Evolutionary conservation across 2,329 filamentous ascomycete genomes (phyloP), one percentile per base, ranked within the genome.

Genomic region (Trichophyton verrucosum): DNA sequence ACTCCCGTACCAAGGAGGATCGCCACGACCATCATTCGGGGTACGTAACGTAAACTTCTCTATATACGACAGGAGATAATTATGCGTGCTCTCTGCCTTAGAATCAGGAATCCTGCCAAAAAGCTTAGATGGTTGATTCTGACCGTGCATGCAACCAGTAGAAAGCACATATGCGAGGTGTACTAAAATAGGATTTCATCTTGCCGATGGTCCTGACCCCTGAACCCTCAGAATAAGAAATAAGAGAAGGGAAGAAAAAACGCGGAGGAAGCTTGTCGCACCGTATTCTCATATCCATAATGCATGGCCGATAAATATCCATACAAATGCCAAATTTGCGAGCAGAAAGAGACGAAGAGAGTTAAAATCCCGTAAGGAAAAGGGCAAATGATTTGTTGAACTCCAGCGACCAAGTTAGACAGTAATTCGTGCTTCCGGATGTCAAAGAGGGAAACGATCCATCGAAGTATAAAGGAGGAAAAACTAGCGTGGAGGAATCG

Each of bases 41-140:
- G 27, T 53, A 53, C 49, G 49, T 53, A 53, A 30, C 27, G n/a
- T 30, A n/a, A 33, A 53, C 24, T 53, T 53, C 24, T n/a, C 22
- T 13, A 27, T 53, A 27, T 53, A 30, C 22, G 49, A 53, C 22
- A n/a, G 49, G 13, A 53, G 27, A 24, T 15, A 30, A 22, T 17
- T 17, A 13, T 53, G 49, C 6, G 9, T 11, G 27, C 27, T 33
- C 15, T 53, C 24, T 33, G 49, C 49, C 49, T 27, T 53, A n/a
- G 44, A 20, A 53, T 53, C 49, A 15, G 49, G 49, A 47, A 53
- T 53, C 49, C 49, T 53, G 27, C 49, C 49, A 53, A 53, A 53
- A 53, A 53, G 49, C 49, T 53, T 53, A 53, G 49, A 22, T 30
- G 49, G n/a, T 53, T 53, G 22, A 53, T 53, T 33, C 49, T n/a